phyloP scores from a whole-genome alignment of 139 green algal genomes.

The Trebouxia sp. region DNA sequence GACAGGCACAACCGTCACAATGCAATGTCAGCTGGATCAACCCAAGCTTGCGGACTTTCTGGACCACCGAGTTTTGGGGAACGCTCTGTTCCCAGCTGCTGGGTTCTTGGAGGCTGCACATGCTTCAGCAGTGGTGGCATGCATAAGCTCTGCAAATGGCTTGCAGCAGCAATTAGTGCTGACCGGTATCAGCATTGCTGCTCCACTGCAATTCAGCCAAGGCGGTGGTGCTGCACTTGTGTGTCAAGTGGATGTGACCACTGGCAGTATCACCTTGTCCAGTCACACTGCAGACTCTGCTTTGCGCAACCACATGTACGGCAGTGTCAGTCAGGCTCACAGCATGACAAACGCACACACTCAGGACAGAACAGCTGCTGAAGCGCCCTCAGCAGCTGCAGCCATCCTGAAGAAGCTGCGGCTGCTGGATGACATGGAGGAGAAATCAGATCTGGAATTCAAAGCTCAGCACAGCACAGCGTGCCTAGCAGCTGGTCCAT shows the following conservation, averaged over 20 bases:
- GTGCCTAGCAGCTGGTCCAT: neutral
- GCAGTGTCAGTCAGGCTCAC: neutral
- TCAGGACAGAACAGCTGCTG: neutral
- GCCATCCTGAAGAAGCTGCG: constrained; percentile 9
- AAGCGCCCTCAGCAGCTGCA: neutral
- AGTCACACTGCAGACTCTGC: neutral
- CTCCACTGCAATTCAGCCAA: neutral
- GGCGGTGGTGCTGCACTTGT: neutral
- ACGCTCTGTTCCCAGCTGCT: constrained; percentile 62
- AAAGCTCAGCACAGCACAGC: constrained; percentile 22
- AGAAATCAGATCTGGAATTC: neutral
- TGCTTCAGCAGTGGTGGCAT: constrained; percentile 18
- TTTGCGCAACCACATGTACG: constrained; percentile 10
- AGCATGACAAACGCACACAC: neutral
- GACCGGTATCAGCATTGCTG: neutral
- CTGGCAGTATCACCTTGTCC: neutral
- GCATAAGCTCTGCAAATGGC: neutral
- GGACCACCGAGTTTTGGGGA: constrained; percentile 51
- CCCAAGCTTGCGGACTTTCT: constrained; percentile 30
- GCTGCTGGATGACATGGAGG: neutral
- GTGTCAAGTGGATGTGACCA: neutral
- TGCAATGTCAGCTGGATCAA: neutral
- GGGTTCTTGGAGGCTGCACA: constrained; percentile 65
- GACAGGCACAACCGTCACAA: neutral
- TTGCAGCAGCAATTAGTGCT: neutral